These are phyloP conservation scores for Neopestalotiopsis sp. DNA, from an alignment of 2,329 filamentous ascomycete genomes.

Conservation along the genomic window DNA sequence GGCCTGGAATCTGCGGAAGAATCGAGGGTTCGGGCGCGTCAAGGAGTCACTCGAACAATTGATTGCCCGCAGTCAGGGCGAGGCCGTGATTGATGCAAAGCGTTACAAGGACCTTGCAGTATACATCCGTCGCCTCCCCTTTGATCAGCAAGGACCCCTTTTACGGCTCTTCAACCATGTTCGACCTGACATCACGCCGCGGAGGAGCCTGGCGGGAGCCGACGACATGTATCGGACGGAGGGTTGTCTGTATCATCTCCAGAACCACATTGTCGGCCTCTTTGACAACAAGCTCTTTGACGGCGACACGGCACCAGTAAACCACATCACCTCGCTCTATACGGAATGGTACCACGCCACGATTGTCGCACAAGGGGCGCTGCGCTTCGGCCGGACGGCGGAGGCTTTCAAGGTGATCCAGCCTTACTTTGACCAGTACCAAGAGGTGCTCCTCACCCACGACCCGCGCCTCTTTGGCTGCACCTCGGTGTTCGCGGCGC, in stretches of 20 bases:
- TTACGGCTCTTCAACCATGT: neutral
- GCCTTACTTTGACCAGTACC: neutral
- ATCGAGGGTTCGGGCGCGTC: neutral
- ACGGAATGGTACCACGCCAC: constrained; percentile 2
- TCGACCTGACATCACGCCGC: neutral
- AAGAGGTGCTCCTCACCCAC: neutral
- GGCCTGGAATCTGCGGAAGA: neutral
- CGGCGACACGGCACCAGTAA: neutral
- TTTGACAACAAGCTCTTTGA: neutral
- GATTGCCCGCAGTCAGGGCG: neutral
- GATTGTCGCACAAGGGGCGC: neutral
- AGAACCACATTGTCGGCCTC: neutral
- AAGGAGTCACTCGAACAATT: constrained; percentile 4
- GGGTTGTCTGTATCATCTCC: neutral
- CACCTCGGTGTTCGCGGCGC: neutral
- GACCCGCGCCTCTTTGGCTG: neutral
- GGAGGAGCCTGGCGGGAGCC: neutral
- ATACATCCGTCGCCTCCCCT: neutral
- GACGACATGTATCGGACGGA: neutral
- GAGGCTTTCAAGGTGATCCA: neutral
- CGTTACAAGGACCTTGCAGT: neutral
- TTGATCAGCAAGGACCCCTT: neutral
- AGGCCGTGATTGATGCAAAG: neutral
- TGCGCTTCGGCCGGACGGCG: neutral
- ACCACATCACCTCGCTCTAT: neutral